phyloP scores from a whole-genome alignment of 768 basidiomycete species.

The Cystofilobasidium bisporidii region DNA sequence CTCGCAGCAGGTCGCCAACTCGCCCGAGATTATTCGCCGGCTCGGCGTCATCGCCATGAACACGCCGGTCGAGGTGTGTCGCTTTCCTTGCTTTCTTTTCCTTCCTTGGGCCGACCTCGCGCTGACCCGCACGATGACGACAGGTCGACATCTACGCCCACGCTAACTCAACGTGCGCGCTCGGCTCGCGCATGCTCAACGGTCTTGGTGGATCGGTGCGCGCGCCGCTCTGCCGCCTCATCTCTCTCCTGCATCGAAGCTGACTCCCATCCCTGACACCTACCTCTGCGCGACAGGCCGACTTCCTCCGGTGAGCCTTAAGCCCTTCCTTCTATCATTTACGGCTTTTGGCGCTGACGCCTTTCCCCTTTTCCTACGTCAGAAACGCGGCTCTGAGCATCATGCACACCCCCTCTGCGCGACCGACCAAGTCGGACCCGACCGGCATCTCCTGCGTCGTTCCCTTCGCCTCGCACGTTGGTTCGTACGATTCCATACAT shows the following conservation, averaged over 20 bases:
- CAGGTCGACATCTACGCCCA: conserved; percentile 36
- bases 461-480: conserved; percentile 34
- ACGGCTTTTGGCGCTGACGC: no score
- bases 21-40: conserved; percentile 36
- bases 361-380: no score
- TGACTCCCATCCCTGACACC: no score
- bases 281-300: no score
- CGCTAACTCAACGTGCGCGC: conserved; percentile 34
- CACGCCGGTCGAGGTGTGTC: conserved; percentile 3
- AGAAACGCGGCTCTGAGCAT: conserved; percentile 35
- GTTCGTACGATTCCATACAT: no score
- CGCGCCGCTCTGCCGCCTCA: conserved; percentile 31
- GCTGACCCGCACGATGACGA: no score
- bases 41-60: conserved; percentile 35
- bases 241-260: no score
- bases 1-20: conserved; percentile 35
- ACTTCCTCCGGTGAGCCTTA: conserved; percentile 38
- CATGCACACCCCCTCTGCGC: conserved; percentile 34
- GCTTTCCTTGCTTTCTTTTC: no score
- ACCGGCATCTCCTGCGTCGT: conserved; percentile 37
- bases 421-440: conserved; percentile 34
- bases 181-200: conserved; percentile 36
- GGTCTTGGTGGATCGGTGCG: conserved; percentile 9
- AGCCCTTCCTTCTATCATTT: no score
- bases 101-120: no score